Percentiles rank a stretch among this genome's conserved stretches.
phyloP scores from a whole-genome alignment of 352 stramenopile genomes.

The Phytophthora multivora region DNA sequence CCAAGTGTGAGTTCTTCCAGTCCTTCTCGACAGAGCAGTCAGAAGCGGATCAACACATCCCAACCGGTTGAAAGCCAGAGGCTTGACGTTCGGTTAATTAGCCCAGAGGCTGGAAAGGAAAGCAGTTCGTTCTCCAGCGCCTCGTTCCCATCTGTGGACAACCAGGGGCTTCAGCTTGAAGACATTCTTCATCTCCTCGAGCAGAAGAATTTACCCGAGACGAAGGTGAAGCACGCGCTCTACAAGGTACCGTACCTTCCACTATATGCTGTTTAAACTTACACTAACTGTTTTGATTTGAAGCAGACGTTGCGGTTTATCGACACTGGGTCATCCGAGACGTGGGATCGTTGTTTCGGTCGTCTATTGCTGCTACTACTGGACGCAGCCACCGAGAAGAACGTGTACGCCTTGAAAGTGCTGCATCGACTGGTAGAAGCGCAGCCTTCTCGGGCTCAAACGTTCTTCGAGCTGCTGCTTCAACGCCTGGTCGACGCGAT shows the following conservation, averaged over 20 bases:
- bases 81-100: neutral
- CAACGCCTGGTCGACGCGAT: conserved; percentile 58
- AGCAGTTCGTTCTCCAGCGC: conserved; percentile 4
- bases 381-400: conserved; percentile 49
- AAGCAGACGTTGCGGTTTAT: conserved; percentile 42
- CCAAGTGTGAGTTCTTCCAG: conserved; percentile 46
- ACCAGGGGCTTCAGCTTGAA: conserved; percentile 38
- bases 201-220: conserved; percentile 55
- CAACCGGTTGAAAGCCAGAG: conserved; percentile 3
- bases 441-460: conserved; percentile 46
- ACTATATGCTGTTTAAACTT: neutral
- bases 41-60: conserved; percentile 51
- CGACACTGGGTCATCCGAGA: conserved; percentile 26
- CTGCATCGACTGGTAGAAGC: conserved; percentile 49
- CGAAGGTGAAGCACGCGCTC: conserved; percentile 43
- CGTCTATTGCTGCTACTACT: conserved; percentile 50
- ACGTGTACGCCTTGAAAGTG: conserved; percentile 60
- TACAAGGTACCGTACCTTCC: conserved; percentile 44
- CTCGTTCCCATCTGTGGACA: conserved; percentile 17
- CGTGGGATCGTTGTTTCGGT: conserved; percentile 50
- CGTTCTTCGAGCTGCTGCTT: conserved; percentile 67
- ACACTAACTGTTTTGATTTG: conserved; percentile 4
- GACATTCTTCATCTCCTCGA: conserved; percentile 44
- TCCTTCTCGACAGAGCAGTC: conserved; percentile 39
- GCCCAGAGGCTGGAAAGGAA: neutral